phyloP scores from a whole-genome alignment of 140 eudicot species.

The Erigeron philadelphicus region DNA sequence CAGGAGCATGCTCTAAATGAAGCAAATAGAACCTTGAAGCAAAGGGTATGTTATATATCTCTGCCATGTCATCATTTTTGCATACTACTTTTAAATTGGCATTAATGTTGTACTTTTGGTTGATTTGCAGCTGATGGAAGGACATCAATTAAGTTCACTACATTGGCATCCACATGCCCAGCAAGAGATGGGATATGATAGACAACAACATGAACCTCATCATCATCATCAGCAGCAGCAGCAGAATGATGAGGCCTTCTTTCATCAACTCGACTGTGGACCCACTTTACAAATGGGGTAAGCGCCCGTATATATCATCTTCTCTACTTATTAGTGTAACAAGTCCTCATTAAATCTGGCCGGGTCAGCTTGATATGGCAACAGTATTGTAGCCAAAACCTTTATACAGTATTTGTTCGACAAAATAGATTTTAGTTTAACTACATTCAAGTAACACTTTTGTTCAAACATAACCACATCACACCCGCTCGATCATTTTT shows the following conservation, averaged over 20 bases:
- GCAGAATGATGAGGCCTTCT: constrained; percentile 51
- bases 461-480: neutral
- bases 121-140: constrained; percentile 63
- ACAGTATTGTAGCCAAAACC: neutral
- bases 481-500: no score
- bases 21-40: constrained; percentile 74
- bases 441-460: no score
- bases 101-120: neutral
- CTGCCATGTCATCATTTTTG: neutral
- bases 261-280: constrained; percentile 70
- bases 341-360: neutral
- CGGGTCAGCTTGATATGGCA: neutral
- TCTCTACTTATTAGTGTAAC: neutral
- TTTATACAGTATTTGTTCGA: no score
- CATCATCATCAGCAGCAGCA: no score
- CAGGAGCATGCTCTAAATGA: constrained; percentile 88
- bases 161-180: constrained; percentile 61
- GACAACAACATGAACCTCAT: constrained; percentile 51
- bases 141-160: constrained; percentile 45
- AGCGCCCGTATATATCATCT: neutral
- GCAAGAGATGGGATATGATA: constrained; percentile 60
- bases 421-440: no score
- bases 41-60: constrained; percentile 50
- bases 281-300: constrained; percentile 87
- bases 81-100: neutral